Evolutionary conservation across 2,329 filamentous ascomycete species (phyloP).

Genomic region (Capronia epimyces): DNA sequence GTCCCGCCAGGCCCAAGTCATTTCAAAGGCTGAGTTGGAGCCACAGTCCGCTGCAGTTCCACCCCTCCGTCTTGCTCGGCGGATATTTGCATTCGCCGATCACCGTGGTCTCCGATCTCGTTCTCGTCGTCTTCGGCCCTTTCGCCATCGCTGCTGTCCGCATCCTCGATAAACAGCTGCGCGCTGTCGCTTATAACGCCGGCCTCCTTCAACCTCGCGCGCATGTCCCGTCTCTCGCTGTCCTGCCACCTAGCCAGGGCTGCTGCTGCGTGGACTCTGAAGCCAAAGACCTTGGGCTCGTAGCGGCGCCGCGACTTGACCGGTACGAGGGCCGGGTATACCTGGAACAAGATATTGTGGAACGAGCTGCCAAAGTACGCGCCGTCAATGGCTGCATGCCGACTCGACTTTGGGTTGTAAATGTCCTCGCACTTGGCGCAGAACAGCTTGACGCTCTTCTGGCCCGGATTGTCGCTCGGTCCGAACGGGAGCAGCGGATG

Average conservation of each 20-base stretch:
- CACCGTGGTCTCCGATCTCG: constrained; percentile 14
- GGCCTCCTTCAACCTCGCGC: constrained; percentile 63
- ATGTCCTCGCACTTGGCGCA: constrained; percentile 96
- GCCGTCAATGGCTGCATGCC: constrained; percentile 90
- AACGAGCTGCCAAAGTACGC: constrained; percentile 98
- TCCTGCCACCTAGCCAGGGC: constrained; percentile 90
- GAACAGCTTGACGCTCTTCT: constrained; percentile 92
- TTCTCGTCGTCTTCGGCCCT: constrained; percentile 12
- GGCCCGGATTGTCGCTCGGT: constrained; percentile 78
- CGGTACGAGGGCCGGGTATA: constrained; percentile 85
- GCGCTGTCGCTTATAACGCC: constrained; percentile 51
- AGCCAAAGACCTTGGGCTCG: constrained; percentile 85
- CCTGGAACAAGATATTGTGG: constrained; percentile 98
- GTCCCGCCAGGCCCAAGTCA: background rate
- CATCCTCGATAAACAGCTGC: constrained; percentile 27
- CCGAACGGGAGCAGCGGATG: constrained; percentile 94
- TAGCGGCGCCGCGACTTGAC: constrained; percentile 81
- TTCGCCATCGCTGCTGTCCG: constrained; percentile 27
- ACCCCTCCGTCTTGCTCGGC: background rate
- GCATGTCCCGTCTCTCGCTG: constrained; percentile 72
- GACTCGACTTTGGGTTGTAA: constrained; percentile 96
- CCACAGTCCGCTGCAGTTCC: background rate
- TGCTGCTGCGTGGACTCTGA: constrained; percentile 87
- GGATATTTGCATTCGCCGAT: background rate
- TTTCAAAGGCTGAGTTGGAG: background rate